A percentile compares a stretch with the other conserved stretches of the same genome.
Evolutionary conservation across 805 yeast species (phyloP).

Genomic region (Candida saitoana): DNA sequence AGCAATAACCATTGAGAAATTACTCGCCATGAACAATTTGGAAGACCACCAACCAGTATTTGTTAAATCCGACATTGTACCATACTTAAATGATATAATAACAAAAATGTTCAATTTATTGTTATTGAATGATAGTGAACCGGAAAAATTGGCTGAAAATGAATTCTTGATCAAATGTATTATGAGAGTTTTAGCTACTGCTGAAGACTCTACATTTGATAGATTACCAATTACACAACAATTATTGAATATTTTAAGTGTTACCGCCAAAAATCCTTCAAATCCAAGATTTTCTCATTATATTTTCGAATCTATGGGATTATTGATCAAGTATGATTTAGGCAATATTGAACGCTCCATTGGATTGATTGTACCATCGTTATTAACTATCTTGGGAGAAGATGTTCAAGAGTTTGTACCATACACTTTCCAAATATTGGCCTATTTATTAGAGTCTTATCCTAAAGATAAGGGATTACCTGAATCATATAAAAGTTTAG

Average conservation of each 20-base stretch:
- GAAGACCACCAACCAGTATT: conserved; percentile 55
- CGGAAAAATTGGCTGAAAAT: conserved; percentile 91
- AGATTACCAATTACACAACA: conserved; percentile 54
- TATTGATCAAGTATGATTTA: conserved; percentile 53
- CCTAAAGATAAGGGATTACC: conserved; percentile 56
- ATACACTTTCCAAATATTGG: conserved; percentile 84
- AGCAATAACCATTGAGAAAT: conserved; percentile 86
- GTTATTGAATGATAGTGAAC: conserved; percentile 47
- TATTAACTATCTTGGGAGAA: conserved; percentile 63
- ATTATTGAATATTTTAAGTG: conserved; percentile 61
- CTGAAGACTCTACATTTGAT: conserved; percentile 58
- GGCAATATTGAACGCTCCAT: conserved; percentile 33
- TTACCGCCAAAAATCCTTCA: conserved; percentile 84
- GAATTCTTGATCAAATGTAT: conserved; percentile 88
- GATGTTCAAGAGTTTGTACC: conserved; percentile 95
- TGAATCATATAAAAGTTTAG: conserved; percentile 55
- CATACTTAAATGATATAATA: conserved; percentile 56
- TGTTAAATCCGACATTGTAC: conserved; percentile 65
- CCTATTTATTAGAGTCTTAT: conserved; percentile 65
- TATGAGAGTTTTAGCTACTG: conserved; percentile 73
- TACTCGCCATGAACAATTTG: conserved; percentile 69
- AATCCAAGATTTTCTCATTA: conserved; percentile 92
- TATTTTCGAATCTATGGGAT: conserved; percentile 83
- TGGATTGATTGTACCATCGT: conserved; percentile 57
- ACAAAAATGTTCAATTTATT: conserved; percentile 65